Evolutionary conservation across 2,329 filamentous ascomycete species (phyloP), one percentile per base, ranked within the genome.

Genomic region (Monosporascus sp.): DNA sequence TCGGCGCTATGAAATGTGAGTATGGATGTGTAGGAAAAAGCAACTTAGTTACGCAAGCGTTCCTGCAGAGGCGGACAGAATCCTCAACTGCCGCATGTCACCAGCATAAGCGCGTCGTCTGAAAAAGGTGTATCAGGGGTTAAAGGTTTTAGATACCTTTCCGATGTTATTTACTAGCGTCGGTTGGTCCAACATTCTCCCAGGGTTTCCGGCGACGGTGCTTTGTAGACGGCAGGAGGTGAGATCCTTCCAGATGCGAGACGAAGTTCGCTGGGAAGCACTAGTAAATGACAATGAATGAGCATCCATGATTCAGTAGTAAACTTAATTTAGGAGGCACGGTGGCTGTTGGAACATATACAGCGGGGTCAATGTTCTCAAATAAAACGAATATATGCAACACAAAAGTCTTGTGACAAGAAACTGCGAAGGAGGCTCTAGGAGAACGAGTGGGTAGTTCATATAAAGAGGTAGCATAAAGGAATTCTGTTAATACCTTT

Each of bases 1-100:
- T 49, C 55, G 60, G 54, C 61, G 60, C 60, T 67, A 57, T 60
- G 27, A 57, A 53, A 62, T 58, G 53, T 47, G 53, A 46, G 42
- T 22, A 46, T 27, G 42, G 22, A 15, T 46, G 42, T 46, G 42
- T 31, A n/a, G 31, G 15, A 25, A 5, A 24, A 46, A 14, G 39
- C 8, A 42, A 20, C 18, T 20, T 6, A 9, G 11, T 18, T 42
- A 14, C 22, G 8, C 25, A 46, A 24, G 15, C 15, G 24, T 46
- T 34, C 24, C 22, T 31, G 22, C 17, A 46, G 42, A 46, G 11
- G 14, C 11, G 8, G 42, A 17, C 22, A 22, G 24, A 27, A 25
- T 46, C 42, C 22, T 22, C 22, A 46, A 17, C 22, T 18, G 22
- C 42, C 22, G 24, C 22, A 25, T 25, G 42, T 46, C 24, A 6